phyloP scores from a whole-genome alignment of 2,329 filamentous ascomycete species.

The Exophiala sp. region DNA sequence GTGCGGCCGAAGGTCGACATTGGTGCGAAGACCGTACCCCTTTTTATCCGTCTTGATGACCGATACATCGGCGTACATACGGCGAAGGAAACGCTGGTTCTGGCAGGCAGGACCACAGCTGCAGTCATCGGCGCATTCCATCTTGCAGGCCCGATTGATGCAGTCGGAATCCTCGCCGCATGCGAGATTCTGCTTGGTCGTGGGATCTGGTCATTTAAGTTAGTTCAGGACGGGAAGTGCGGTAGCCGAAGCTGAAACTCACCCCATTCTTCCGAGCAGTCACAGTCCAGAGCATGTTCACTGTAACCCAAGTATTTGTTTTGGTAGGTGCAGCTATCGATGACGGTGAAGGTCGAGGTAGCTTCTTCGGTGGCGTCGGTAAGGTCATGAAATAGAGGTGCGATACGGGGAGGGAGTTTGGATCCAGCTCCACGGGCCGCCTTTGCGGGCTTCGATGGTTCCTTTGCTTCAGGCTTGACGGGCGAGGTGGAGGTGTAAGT shows the following conservation, averaged over 20 bases:
- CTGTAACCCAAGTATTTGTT: constrained; percentile 87
- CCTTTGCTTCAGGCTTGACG: constrained; percentile 48
- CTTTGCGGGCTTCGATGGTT: constrained; percentile 63
- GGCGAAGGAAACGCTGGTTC: constrained; percentile 90
- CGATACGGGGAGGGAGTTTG: constrained; percentile 58
- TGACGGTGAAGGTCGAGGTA: constrained; percentile 68
- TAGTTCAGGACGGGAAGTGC: neutral
- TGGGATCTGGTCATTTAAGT: constrained; percentile 42
- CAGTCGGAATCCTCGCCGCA: constrained; percentile 96
- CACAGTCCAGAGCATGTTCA: constrained; percentile 89
- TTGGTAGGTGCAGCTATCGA: constrained; percentile 81
- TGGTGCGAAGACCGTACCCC: constrained; percentile 82
- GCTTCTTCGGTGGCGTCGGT: constrained; percentile 75
- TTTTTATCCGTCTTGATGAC: constrained; percentile 99
- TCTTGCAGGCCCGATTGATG: constrained; percentile 96
- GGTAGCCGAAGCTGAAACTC: constrained; percentile 41
- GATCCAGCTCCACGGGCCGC: constrained; percentile 66
- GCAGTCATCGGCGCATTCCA: constrained; percentile 86
- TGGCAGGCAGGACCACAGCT: constrained; percentile 83
- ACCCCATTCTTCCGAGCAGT: constrained; percentile 94
- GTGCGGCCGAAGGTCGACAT: constrained; percentile 68
- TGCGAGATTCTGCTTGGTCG: constrained; percentile 61
- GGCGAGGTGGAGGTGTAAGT: constrained; percentile 53
- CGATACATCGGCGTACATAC: constrained; percentile 81
- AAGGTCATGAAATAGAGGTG: constrained; percentile 65